Conservation (phyloP, 257 asterid species). For the Oldenlandia corymbosa region DNA sequence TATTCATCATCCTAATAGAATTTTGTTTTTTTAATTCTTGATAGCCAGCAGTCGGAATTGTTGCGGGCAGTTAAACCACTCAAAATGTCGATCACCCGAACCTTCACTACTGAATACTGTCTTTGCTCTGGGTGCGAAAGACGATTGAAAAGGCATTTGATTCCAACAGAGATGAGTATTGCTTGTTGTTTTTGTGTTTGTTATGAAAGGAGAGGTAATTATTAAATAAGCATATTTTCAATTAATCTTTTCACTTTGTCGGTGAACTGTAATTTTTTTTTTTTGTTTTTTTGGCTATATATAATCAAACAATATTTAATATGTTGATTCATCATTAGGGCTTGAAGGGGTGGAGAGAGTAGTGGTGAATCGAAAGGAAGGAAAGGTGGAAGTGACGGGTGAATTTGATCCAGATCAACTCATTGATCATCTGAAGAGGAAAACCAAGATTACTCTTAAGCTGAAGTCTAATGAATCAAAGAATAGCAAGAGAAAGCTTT, state of each 20-base stretch:
- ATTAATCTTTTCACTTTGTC: no score
- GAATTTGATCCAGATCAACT: not conserved
- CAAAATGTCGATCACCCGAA: not conserved
- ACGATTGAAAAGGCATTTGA: not conserved
- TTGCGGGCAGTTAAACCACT: no score
- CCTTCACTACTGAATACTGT: no score
- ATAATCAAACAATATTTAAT: no score
- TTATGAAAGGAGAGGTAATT: not conserved
- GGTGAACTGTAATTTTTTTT: no score
- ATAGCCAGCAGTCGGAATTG: no score
- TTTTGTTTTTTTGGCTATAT: no score
- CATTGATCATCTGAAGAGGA: not conserved
- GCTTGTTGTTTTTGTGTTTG: not conserved
- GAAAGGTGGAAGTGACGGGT: not conserved
- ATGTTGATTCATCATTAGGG: not conserved
- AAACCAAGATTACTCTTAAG: not conserved
- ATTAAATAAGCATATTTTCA: no score
- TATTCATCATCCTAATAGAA: no score
- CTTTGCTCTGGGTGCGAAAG: not conserved
- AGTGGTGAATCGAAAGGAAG: not conserved
- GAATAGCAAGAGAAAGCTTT: no score
- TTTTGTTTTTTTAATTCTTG: no score
- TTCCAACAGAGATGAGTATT: not conserved
- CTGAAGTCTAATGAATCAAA: no score
- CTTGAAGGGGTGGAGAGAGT: not conserved